Evolutionary conservation across 345 rosid species (phyloP).

Genomic region (Bruguiera parviflora): DNA sequence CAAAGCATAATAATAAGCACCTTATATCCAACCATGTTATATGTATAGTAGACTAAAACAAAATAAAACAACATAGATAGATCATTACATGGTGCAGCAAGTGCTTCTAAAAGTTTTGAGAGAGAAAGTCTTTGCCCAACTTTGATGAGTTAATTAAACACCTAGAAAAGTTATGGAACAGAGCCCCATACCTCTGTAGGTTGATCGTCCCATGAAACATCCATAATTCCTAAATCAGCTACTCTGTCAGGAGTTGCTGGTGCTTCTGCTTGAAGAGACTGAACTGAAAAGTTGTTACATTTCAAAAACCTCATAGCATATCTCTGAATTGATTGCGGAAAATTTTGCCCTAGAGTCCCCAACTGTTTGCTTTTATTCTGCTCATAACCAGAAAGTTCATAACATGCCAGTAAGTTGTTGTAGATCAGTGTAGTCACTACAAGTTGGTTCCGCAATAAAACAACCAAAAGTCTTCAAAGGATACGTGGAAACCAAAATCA

Average conservation of each 20-base stretch:
- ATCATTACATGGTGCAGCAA: background rate
- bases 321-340: constrained; percentile 42
- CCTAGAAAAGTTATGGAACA: background rate
- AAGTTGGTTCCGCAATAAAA: background rate
- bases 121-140: constrained; percentile 4
- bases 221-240: constrained; percentile 51
- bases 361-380: constrained; percentile 54
- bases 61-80: background rate
- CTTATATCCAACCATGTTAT: constrained; percentile 3
- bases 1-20: constrained; percentile 17
- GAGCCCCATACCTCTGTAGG: constrained; percentile 69
- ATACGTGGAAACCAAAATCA: background rate
- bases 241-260: constrained; percentile 56
- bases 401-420: constrained; percentile 8
- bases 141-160: constrained; percentile 2
- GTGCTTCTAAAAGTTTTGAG: background rate
- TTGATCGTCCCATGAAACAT: constrained; percentile 61
- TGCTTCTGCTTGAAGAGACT: constrained; percentile 53
- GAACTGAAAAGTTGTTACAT: constrained; percentile 43
- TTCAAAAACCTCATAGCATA: constrained; percentile 86
- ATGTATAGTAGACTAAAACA: background rate
- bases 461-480: background rate
- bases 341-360: constrained; percentile 31
- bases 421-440: constrained; percentile 6
- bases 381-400: constrained; percentile 14